Base-by-base conservation (phyloP, 192 early-diverging fungal genomes). In the Coemansia sp. region DNA sequence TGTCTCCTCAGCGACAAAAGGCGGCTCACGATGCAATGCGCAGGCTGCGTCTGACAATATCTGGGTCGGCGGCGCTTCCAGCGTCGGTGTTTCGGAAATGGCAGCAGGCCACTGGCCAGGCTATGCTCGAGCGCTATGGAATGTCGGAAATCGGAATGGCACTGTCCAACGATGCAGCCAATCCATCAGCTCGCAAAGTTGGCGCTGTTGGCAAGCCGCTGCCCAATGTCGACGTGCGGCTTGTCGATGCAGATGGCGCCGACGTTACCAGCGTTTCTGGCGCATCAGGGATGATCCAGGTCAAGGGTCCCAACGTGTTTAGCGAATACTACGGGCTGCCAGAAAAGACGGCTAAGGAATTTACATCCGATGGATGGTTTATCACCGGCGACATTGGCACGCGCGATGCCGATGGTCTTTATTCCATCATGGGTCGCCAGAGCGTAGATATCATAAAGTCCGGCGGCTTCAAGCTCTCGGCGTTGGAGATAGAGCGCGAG, bases 121-220 rank as follows among this genome's bases (percentile, higher is more conserved):
- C 77, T 14, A 83, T 96, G 69, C 82, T 96, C 8, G 94, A 96
- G 77, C 75, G 94, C 10, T 94, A 92, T 70, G 92, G 94, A 16
- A 94, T 94, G 91, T 92, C 88, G 30, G 94, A 96, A 65, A 90
- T 93, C 60, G 94, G 94, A 30, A 96, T 96, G 93, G 93, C 85
- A n/a, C 76, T 96, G 32, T 88, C 90, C 48, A 85, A 85, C 66
- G 67, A 75, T 20, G 83, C 73, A 32, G 48, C 54, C 1, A 32
- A 73, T 51, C 76, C 80, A 3, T 57, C 62, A 2, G 52, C 63
- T 4, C 60, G 74, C 48, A 64, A 58, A 31, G 60, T 66, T 3
- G 93, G 91, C 0, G 82, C 86, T 16, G 92, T 95, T 4, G 93
- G 93, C 38, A 61, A 80, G 55, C 93, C 93, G 25, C 79, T 95